These are phyloP conservation scores for Chimonanthus salicifolius DNA, from an alignment of 164 flowering plant species.

Conservation along the genomic window DNA sequence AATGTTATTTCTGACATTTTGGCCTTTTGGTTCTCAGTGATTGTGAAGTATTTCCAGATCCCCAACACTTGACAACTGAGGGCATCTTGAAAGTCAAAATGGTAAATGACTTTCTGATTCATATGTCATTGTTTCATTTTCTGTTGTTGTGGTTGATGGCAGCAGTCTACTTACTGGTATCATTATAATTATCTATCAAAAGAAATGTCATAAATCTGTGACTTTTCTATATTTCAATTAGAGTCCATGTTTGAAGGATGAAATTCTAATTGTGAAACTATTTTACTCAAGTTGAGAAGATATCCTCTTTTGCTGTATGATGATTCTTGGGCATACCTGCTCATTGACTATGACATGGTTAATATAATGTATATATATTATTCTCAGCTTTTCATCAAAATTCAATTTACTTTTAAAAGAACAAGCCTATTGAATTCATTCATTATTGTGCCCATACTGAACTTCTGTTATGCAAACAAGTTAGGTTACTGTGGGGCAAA, in stretches of 20 bases:
- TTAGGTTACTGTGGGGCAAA: neutral
- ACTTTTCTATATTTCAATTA: neutral
- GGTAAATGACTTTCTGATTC: slow-evolving; percentile 2
- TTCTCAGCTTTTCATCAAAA: neutral
- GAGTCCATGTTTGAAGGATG: neutral
- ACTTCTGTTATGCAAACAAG: neutral
- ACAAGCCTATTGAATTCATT: neutral
- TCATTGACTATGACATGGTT: neutral
- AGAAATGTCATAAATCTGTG: neutral
- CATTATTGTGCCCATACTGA: neutral
- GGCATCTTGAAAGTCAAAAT: slow-evolving; percentile 2
- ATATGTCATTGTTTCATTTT: neutral
- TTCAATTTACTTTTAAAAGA: neutral
- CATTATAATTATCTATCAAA: neutral
- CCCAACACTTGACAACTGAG: neutral
- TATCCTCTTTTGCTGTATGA: neutral
- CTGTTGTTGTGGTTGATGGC: neutral
- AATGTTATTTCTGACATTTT: neutral
- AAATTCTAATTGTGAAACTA: neutral
- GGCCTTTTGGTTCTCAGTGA: neutral
- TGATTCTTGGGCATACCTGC: neutral
- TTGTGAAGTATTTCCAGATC: neutral
- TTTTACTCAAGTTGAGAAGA: neutral
- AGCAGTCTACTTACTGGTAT: neutral
- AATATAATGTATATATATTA: neutral